Evolutionary conservation across 768 basidiomycete genomes (phyloP).

Genomic region (Russula foetens): DNA sequence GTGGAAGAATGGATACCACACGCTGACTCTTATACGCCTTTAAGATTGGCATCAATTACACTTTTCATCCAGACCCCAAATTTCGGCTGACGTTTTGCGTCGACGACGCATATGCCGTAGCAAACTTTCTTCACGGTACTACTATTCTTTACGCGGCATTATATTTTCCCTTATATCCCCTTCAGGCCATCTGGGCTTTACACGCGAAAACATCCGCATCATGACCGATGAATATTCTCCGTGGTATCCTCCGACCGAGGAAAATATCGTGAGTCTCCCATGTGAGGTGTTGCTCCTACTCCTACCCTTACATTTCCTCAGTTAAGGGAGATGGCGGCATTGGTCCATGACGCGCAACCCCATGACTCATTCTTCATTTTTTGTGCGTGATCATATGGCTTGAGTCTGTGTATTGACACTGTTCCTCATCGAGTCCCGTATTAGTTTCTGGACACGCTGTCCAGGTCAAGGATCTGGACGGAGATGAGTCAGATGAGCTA

Average conservation of each 20-base stretch:
- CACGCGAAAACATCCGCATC: neutral
- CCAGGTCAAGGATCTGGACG: neutral
- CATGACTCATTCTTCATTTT: neutral
- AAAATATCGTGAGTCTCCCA: neutral
- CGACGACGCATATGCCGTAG: neutral
- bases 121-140: neutral
- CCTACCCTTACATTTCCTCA: neutral
- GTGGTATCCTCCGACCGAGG: neutral
- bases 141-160: no score
- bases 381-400: neutral
- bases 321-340: neutral
- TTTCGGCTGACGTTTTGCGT: neutral
- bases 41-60: constrained; percentile 2
- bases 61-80: neutral
- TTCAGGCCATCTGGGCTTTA: neutral
- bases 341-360: neutral
- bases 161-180: neutral
- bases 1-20: no score
- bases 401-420: neutral
- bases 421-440: neutral
- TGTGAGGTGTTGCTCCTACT: neutral
- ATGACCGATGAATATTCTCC: neutral
- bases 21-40: neutral
- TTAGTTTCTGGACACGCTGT: neutral
- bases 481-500: neutral